A percentile compares a stretch with the other conserved stretches of the same genome.
phyloP scores from a whole-genome alignment of 768 basidiomycete genomes.

The Suillus tomentosus region DNA sequence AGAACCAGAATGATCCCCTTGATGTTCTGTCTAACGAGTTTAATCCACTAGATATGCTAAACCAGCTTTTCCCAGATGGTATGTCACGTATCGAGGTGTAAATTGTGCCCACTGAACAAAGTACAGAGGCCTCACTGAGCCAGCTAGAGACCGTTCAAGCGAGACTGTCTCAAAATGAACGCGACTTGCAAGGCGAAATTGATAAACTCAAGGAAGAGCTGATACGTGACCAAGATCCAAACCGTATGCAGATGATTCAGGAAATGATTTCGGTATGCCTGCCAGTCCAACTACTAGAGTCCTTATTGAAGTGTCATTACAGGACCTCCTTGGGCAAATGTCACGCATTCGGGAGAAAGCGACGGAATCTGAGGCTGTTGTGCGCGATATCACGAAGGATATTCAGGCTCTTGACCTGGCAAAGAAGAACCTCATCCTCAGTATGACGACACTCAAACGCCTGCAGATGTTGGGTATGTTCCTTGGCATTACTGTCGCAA shows the following conservation, averaged over 20 bases:
- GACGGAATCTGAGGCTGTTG: slow-evolving; percentile 95
- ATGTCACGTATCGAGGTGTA: slow-evolving; percentile 23
- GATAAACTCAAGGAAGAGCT: slow-evolving; percentile 66
- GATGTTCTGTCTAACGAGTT: slow-evolving; percentile 62
- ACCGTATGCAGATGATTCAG: slow-evolving; percentile 87
- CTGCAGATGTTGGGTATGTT: slow-evolving; percentile 90
- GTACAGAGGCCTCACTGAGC: slow-evolving; percentile 71
- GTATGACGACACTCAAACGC: slow-evolving; percentile 88
- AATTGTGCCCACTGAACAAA: slow-evolving; percentile 8
- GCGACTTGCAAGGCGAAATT: slow-evolving; percentile 72
- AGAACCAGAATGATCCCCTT: slow-evolving; percentile 50
- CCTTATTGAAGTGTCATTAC: slow-evolving; percentile 16
- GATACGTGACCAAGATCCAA: slow-evolving; percentile 79
- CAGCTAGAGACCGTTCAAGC: slow-evolving; percentile 73
- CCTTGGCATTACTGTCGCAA: not conserved
- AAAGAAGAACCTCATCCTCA: slow-evolving; percentile 87
- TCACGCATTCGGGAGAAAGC: slow-evolving; percentile 96
- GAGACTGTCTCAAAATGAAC: slow-evolving; percentile 67
- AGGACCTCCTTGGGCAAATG: slow-evolving; percentile 96
- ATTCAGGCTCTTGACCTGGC: slow-evolving; percentile 93
- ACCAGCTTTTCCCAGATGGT: slow-evolving; percentile 83
- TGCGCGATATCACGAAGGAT: slow-evolving; percentile 92
- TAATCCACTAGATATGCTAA: slow-evolving; percentile 49
- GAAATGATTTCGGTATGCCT: slow-evolving; percentile 88
- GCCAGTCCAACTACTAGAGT: not conserved